Conservation (phyloP, 306 rosid species). For the Inga leiocalycina region DNA sequence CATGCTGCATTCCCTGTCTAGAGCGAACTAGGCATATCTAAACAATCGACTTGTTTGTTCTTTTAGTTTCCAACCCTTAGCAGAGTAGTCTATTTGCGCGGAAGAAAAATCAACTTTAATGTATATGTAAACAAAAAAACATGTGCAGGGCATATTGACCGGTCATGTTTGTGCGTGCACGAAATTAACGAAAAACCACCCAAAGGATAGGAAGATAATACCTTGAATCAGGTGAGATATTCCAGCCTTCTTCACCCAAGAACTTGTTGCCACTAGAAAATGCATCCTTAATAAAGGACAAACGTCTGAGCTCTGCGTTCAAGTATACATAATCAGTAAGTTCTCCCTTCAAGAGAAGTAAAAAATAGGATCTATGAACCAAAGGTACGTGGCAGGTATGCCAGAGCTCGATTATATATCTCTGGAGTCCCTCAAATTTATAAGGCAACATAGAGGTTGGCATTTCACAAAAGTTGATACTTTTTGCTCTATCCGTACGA, state of each 20-base stretch:
- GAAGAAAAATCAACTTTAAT: background rate
- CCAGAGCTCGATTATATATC: conserved; percentile 78
- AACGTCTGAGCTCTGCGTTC: conserved; percentile 80
- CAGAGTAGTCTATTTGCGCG: background rate
- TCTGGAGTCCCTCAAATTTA: conserved; percentile 63
- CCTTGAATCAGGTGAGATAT: conserved; percentile 71
- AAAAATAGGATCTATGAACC: conserved; percentile 80
- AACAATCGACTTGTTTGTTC: background rate
- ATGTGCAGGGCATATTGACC: conserved; percentile 9
- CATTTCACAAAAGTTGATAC: conserved; percentile 21
- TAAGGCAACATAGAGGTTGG: conserved; percentile 23
- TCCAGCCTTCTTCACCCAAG: conserved; percentile 34
- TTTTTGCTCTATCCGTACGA: conserved; percentile 33
- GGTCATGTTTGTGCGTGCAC: conserved; percentile 6
- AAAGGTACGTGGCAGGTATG: conserved; percentile 71
- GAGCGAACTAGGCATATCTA: background rate
- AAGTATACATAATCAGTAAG: conserved; percentile 74
- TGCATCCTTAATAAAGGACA: conserved; percentile 60
- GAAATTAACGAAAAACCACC: conserved; percentile 10
- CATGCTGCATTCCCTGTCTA: background rate
- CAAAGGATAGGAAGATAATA: conserved; percentile 32
- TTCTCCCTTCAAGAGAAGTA: conserved; percentile 80
- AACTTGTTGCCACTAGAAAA: conserved; percentile 44
- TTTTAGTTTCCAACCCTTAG: background rate
- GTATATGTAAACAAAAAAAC: background rate